Evolutionary conservation across 768 basidiomycete species (phyloP).

Genomic region (Trametes cubensis): DNA sequence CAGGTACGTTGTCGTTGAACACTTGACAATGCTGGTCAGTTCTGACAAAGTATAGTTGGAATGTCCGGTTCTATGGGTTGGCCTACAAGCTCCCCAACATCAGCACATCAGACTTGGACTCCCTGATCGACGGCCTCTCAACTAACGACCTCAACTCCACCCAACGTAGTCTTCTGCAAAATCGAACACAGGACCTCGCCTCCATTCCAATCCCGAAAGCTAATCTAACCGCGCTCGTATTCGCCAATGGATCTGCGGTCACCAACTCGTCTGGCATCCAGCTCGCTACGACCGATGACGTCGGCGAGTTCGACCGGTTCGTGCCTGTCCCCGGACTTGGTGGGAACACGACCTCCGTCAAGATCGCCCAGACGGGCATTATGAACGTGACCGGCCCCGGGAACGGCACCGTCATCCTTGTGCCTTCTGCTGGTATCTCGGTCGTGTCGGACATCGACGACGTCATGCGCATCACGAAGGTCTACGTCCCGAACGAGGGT

Average conservation of each 20-base stretch:
- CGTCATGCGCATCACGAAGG: slow-evolving; percentile 38
- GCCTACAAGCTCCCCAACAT: slow-evolving; percentile 29
- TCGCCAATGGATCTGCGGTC: slow-evolving; percentile 24
- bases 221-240: slow-evolving; percentile 26
- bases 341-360: slow-evolving; percentile 20
- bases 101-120: slow-evolving; percentile 24
- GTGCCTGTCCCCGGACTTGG: slow-evolving; percentile 22
- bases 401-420: slow-evolving; percentile 37
- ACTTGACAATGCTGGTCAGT: too few relatives aligned
- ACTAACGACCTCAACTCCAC: slow-evolving; percentile 26
- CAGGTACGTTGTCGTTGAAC: slow-evolving; percentile 11
- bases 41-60: slow-evolving; percentile 22
- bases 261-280: slow-evolving; percentile 27
- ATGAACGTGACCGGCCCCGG: slow-evolving; percentile 29
- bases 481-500: slow-evolving; percentile 37
- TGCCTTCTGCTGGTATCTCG: slow-evolving; percentile 34
- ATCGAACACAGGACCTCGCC: slow-evolving; percentile 29
- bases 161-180: slow-evolving; percentile 24
- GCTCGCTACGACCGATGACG: slow-evolving; percentile 26
- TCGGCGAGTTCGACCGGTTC: slow-evolving; percentile 31
- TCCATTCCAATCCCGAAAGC: slow-evolving; percentile 26
- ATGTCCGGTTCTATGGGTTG: slow-evolving; percentile 31
- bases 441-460: slow-evolving; percentile 41
- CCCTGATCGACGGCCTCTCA: slow-evolving; percentile 26
- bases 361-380: slow-evolving; percentile 24